Evolutionary conservation across 495 filamentous ascomycete species (phyloP), one percentile per base, ranked within the genome.

Genomic region (Tuber umbilicatum): DNA sequence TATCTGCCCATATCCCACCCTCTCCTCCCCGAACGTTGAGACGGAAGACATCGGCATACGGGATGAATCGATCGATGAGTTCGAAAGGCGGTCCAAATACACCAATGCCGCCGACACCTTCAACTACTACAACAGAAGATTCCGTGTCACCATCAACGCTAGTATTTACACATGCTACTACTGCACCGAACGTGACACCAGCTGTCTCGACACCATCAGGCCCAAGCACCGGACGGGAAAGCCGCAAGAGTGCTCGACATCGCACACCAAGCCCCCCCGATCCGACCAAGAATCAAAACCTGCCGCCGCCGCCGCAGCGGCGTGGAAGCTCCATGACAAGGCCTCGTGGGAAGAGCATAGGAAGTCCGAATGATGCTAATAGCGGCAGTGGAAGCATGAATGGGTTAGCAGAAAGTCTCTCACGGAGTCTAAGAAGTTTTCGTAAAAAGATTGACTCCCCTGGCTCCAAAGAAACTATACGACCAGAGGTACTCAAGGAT

Each of bases 391-490:
- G 77, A 16, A 80, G 64, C 67, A 77, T 82, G 71, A 80, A 80
- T 67, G 75, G 73, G 43, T 76, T 82, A 16, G 81, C 81, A 6
- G 80, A 82, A 72, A 80, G 70, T 42, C 75, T 82, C 68, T 79
- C 77, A 12, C 72, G 80, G 64, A 82, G 78, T 68, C 86, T 99
- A 10, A 89, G 91, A 70, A 88, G 90, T 2, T 97, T 96, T 80
- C 88, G 95, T 23, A 94, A 93, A 84, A 93, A 92, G 80, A 87
- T 97, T 12, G 84, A 81, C 38, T 73, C 74, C 42, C 45, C 88
- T 37, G 89, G 76, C 55, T 73, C 88, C 19, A 88, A 87, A 19
- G 87, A 89, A 42, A 84, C 87, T 2, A 88, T 94, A 55, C 87
- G 87, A 41, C 84, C 89, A 19, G 90, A 93, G 71, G 83, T 88